Base-by-base conservation (phyloP, 805 yeast genomes). In the Wickerhamiella dianesei region DNA sequence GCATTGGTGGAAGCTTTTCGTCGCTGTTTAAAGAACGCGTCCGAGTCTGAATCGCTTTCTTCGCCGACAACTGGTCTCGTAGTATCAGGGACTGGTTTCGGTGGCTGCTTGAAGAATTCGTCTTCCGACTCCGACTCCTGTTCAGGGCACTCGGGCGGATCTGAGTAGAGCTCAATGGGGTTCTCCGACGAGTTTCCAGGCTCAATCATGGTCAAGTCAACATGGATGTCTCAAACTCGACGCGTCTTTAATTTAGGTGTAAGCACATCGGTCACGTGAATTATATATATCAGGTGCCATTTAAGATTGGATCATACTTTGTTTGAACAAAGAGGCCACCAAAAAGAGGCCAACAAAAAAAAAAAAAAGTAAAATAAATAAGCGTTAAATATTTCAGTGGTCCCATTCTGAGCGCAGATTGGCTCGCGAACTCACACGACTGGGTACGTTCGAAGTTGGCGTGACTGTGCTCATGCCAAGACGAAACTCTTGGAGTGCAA, bases 401-500 rank as follows among this genome's bases (percentile, higher is more conserved):
- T 47, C 47, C 47, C 44, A 44, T 4, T 49, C 51, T 5, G 39
- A 36, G 37, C 51, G 51, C 43, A 56, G 22, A 37, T 49, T 55
- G 19, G 50, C 35, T 36, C 60, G 50, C 9, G 57, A 51, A 20
- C 51, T 47, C 4, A 55, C 59, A 8, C 59, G 40, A 19, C 54
- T 53, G 4, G 56, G 54, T 8, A 49, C 37, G 40, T 25, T 32
- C 37, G 25, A 46, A 19, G 20, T 16, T 14, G 36, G 18, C 29
- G 21, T 6, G 21, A n/a, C 32, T n/a, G 20, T 21, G 22, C 20
- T 21, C 18, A 29, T 4, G 17, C 32, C 21, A 19, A 5, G 35
- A 13, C 29, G 44, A 40, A 41, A 13, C 19, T 22, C 37, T 20
- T 29, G 39, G n/a, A 42, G 39, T 6, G 39, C 17, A 32, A 25